A percentile compares a stretch with the other conserved stretches of the same genome.
Evolutionary conservation across 768 basidiomycete species (phyloP).

Genomic region (Agrocybe praecox): DNA sequence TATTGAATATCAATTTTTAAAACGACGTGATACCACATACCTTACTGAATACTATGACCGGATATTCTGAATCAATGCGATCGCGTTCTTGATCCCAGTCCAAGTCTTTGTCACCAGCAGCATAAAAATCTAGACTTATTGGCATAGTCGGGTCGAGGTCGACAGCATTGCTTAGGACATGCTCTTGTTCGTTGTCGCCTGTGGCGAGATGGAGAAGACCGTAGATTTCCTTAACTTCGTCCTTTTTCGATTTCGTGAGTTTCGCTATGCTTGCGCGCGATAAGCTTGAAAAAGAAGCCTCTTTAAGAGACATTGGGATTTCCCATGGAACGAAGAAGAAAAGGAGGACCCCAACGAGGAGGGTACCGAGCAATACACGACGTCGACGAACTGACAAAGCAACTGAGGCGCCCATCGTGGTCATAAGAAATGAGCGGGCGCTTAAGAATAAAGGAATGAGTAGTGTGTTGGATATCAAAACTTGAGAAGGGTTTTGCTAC

Average conservation of each 20-base stretch:
- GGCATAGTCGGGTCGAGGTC: constrained; percentile 49
- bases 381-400: constrained; percentile 39
- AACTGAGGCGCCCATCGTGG: neutral
- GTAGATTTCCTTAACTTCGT: constrained; percentile 60
- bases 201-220: constrained; percentile 72
- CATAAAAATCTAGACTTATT: constrained; percentile 56
- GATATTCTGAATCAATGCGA: constrained; percentile 50
- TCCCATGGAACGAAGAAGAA: constrained; percentile 48
- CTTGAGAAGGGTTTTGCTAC: too few relatives aligned
- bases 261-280: constrained; percentile 43
- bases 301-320: constrained; percentile 36
- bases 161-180: constrained; percentile 38
- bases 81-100: constrained; percentile 48
- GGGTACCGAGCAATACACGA: constrained; percentile 43
- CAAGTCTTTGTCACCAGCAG: constrained; percentile 41
- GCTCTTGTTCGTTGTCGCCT: constrained; percentile 42
- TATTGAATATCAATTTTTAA: neutral
- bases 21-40: constrained; percentile 35
- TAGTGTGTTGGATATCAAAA: too few relatives aligned
- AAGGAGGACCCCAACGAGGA: constrained; percentile 35
- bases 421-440: too few relatives aligned
- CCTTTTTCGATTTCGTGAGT: constrained; percentile 33
- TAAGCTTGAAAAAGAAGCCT: constrained; percentile 30
- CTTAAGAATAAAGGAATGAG: too few relatives aligned
- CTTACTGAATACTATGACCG: constrained; percentile 84